Conservation (phyloP, 2,329 filamentous ascomycete genomes). For the Trichoderma atroviride region DNA sequence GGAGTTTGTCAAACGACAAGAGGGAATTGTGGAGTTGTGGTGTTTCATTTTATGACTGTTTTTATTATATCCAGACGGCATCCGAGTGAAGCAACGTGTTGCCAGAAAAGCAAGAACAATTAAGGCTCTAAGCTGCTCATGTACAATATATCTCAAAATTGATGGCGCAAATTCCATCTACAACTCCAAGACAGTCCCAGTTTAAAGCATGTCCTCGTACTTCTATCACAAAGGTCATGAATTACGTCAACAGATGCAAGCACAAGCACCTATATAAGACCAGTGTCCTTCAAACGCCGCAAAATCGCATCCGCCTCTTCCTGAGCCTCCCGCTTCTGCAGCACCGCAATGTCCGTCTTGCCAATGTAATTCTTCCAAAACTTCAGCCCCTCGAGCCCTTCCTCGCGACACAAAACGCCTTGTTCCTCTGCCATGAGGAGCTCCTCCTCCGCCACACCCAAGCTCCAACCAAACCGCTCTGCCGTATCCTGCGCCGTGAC, state of each 20-base stretch:
- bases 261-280: slow-evolving; percentile 37
- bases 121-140: neutral
- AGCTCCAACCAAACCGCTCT: slow-evolving; percentile 92
- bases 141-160: slow-evolving; percentile 1
- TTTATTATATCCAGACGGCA: slow-evolving; percentile 3
- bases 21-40: slow-evolving; percentile 18
- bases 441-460: slow-evolving; percentile 93
- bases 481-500: slow-evolving; percentile 89
- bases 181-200: neutral
- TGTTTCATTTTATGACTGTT: neutral
- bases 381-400: slow-evolving; percentile 83
- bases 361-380: slow-evolving; percentile 86
- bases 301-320: slow-evolving; percentile 47
- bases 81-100: neutral
- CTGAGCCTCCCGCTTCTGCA: slow-evolving; percentile 35
- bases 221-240: neutral
- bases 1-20: slow-evolving; percentile 16
- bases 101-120: neutral
- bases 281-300: slow-evolving; percentile 48
- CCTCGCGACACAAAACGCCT: slow-evolving; percentile 85
- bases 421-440: slow-evolving; percentile 95
- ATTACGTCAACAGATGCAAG: neutral
- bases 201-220: neutral
- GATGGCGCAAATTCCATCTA: neutral
- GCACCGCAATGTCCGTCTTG: slow-evolving; percentile 43